Conservation (phyloP, 768 basidiomycete genomes). For the Tylopilus subfusipes region DNA sequence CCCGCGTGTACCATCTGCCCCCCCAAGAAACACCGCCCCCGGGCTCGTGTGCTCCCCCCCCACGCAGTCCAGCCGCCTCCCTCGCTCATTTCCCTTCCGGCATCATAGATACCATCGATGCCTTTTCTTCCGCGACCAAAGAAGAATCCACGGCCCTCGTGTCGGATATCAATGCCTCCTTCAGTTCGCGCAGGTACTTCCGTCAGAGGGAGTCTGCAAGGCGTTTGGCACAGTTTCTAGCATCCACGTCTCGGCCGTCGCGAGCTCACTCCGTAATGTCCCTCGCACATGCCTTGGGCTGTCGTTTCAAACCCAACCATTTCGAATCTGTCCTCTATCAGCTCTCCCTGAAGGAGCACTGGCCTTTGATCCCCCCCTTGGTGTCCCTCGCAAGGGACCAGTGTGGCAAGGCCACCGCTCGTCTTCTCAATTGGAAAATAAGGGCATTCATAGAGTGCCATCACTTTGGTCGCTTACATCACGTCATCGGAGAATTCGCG, state of each 20-base stretch:
- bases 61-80: neutral
- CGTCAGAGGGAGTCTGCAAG: conserved; percentile 31
- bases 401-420: conserved; percentile 45
- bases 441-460: conserved; percentile 57
- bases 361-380: conserved; percentile 48
- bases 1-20: neutral
- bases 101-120: conserved; percentile 26
- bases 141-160: conserved; percentile 7
- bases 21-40: neutral
- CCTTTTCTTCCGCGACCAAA: conserved; percentile 19
- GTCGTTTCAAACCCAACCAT: conserved; percentile 45
- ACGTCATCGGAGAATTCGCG: conserved; percentile 50
- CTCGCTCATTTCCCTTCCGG: conserved; percentile 22
- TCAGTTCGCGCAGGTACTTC: conserved; percentile 25
- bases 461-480: conserved; percentile 44
- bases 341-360: conserved; percentile 45
- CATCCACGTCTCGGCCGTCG: conserved; percentile 33
- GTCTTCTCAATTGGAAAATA: conserved; percentile 69
- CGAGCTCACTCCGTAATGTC: conserved; percentile 44
- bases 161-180: conserved; percentile 22
- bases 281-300: conserved; percentile 49
- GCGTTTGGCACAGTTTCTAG: conserved; percentile 35
- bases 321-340: conserved; percentile 57
- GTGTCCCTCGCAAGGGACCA: conserved; percentile 49
- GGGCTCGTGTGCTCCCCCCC: neutral